A percentile compares a stretch with the other conserved stretches of the same genome.
These are phyloP conservation scores for Peronospora farinosa DNA, from an alignment of 352 stramenopile species.

Conservation along the genomic window DNA sequence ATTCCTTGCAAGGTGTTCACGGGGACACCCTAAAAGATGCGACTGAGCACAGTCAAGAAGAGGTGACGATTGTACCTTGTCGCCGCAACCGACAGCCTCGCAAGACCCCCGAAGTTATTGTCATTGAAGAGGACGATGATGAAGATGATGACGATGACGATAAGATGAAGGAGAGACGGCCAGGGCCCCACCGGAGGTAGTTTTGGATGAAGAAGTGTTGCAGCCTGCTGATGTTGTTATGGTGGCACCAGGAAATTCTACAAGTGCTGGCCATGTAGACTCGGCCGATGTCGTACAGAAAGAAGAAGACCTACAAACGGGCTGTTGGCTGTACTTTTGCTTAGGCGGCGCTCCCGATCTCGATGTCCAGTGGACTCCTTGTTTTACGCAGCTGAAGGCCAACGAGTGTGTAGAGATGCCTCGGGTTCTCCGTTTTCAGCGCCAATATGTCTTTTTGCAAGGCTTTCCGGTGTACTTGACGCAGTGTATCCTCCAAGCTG, in stretches of 20 bases:
- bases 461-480: conserved; percentile 37
- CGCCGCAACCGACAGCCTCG: conserved; percentile 29
- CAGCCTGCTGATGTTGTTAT: conserved; percentile 11
- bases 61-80: conserved; percentile 7
- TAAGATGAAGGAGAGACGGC: conserved; percentile 23
- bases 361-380: conserved; percentile 35
- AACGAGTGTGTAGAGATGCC: conserved; percentile 43
- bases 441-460: conserved; percentile 30
- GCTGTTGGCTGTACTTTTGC: conserved; percentile 52
- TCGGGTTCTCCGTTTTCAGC: conserved; percentile 35
- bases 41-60: conserved; percentile 7
- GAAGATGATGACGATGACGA: conserved; percentile 11
- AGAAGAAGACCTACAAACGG: conserved; percentile 38
- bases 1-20: conserved; percentile 1
- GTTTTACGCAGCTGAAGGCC: conserved; percentile 29
- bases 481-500: conserved; percentile 50
- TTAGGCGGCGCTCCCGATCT: conserved; percentile 50
- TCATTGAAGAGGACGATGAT: conserved; percentile 64
- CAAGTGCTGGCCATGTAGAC: conserved; percentile 13
- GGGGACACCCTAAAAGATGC: not conserved
- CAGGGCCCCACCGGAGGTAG: conserved; percentile 37
- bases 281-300: conserved; percentile 29
- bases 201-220: conserved; percentile 29
- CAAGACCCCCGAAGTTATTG: conserved; percentile 42
- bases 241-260: conserved; percentile 3